Percentiles rank a stretch among this genome's conserved stretches.
phyloP scores from a whole-genome alignment of 2,329 filamentous ascomycete genomes.

The Didymosphaeria variabile region DNA sequence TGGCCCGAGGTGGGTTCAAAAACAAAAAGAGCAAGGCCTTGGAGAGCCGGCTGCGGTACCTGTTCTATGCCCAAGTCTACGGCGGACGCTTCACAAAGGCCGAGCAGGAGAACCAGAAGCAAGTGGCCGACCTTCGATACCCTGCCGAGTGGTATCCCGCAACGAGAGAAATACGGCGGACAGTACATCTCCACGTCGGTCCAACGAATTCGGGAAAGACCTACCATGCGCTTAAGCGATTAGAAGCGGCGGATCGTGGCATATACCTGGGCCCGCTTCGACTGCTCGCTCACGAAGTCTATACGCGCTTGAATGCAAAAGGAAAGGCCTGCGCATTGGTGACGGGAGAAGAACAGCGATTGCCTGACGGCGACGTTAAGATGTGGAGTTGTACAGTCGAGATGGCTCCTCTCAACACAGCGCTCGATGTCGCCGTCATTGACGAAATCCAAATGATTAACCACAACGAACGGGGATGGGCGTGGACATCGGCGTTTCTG shows the following conservation, averaged over 20 bases:
- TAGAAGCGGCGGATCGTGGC: slow-evolving; percentile 78
- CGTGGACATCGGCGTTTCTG: slow-evolving; percentile 91
- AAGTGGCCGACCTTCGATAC: slow-evolving; percentile 82
- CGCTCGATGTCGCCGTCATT: slow-evolving; percentile 89
- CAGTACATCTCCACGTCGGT: slow-evolving; percentile 90
- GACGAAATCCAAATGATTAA: slow-evolving; percentile 99
- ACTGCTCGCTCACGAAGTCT: slow-evolving; percentile 93
- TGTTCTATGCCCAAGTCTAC: slow-evolving; percentile 64
- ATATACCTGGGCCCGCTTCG: slow-evolving; percentile 92
- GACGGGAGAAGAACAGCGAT: slow-evolving; percentile 88
- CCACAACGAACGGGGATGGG: slow-evolving; percentile 81
- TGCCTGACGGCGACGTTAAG: slow-evolving; percentile 62
- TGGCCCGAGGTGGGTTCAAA: slow-evolving; percentile 25
- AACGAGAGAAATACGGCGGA: slow-evolving; percentile 81
- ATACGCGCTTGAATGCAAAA: slow-evolving; percentile 81
- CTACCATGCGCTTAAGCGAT: slow-evolving; percentile 86
- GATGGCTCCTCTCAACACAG: slow-evolving; percentile 73
- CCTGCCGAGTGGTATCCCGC: slow-evolving; percentile 92
- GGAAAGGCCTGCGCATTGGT: slow-evolving; percentile 80
- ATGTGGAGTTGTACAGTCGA: slow-evolving; percentile 93
- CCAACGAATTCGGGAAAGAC: slow-evolving; percentile 99
- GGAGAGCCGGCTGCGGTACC: slow-evolving; percentile 69
- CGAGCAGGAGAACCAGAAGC: slow-evolving; percentile 49
- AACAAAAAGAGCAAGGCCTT: slow-evolving; percentile 23
- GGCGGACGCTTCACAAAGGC: slow-evolving; percentile 47